phyloP scores from a whole-genome alignment of 1,284 basidiomycete species.

The Cutaneotrichosporon sp. region DNA sequence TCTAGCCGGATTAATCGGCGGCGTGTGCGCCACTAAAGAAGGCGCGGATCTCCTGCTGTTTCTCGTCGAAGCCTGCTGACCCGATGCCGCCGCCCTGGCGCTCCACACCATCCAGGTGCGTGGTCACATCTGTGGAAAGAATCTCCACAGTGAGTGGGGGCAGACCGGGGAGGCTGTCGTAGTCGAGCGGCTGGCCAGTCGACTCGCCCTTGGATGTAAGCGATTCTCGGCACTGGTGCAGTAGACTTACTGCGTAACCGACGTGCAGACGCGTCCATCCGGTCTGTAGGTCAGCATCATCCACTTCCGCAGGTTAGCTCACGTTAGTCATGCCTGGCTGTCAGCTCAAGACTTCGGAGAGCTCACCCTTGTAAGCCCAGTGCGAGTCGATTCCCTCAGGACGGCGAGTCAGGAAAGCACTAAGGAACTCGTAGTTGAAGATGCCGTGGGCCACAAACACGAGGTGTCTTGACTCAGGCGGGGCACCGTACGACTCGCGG shows the following conservation, averaged over 20 bases:
- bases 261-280: slow-evolving; percentile 57
- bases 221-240: too few relatives aligned
- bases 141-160: slow-evolving; percentile 43
- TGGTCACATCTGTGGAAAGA: slow-evolving; percentile 47
- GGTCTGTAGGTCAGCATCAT: slow-evolving; percentile 38
- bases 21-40: slow-evolving; percentile 67
- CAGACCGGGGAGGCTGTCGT: slow-evolving; percentile 4
- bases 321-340: slow-evolving; percentile 54
- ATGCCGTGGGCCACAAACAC: slow-evolving; percentile 55
- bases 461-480: slow-evolving; percentile 34
- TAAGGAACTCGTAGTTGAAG: slow-evolving; percentile 53
- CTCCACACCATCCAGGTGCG: slow-evolving; percentile 55
- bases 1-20: not conserved
- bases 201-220: slow-evolving; percentile 14
- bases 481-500: slow-evolving; percentile 30
- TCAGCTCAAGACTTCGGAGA: slow-evolving; percentile 1
- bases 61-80: slow-evolving; percentile 68
- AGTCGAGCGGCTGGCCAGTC: not conserved
- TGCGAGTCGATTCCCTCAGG: slow-evolving; percentile 43
- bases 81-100: slow-evolving; percentile 78
- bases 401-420: slow-evolving; percentile 45
- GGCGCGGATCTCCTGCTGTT: slow-evolving; percentile 70
- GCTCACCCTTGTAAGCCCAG: slow-evolving; percentile 50
- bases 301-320: slow-evolving; percentile 8
- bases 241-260: slow-evolving; percentile 41